These are phyloP conservation scores for Plectosphaerella plurivora DNA, from an alignment of 2,329 filamentous ascomycete species.

Conservation along the genomic window DNA sequence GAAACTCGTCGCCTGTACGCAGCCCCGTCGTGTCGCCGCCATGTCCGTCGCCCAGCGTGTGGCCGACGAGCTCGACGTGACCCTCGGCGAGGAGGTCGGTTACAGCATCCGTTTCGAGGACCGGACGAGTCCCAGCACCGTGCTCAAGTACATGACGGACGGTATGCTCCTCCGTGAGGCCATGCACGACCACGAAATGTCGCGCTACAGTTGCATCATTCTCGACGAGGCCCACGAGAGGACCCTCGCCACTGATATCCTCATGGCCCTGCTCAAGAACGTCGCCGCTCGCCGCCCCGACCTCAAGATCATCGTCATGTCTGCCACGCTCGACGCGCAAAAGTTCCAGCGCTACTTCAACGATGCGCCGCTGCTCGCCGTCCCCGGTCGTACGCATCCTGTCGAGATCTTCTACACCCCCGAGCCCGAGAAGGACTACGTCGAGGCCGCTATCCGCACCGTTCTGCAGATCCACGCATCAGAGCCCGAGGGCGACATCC, in stretches of 20 bases:
- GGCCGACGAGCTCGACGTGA: constrained; percentile 92
- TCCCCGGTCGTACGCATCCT: constrained; percentile 90
- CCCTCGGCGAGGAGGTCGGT: constrained; percentile 88
- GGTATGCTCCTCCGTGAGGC: constrained; percentile 97
- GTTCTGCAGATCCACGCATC: constrained; percentile 95
- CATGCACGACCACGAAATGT: constrained; percentile 91
- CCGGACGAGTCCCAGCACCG: constrained; percentile 79
- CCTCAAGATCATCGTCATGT: constrained; percentile 98
- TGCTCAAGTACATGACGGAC: constrained; percentile 99
- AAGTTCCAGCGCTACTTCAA: constrained; percentile 99
- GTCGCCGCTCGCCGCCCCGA: constrained; percentile 77
- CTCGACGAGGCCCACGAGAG: constrained; percentile 98
- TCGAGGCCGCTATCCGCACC: constrained; percentile 90
- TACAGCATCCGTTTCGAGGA: constrained; percentile 99
- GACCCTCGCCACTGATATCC: constrained; percentile 92
- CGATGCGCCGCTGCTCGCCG: constrained; percentile 85
- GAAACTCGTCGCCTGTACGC: constrained; percentile 95
- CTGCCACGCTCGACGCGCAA: constrained; percentile 91
- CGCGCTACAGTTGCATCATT: constrained; percentile 94
- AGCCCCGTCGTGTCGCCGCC: constrained; percentile 93
- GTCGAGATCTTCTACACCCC: constrained; percentile 99
- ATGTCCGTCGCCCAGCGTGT: constrained; percentile 99
- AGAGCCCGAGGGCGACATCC: constrained; percentile 85
- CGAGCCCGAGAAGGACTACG: constrained; percentile 92
- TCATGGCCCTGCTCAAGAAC: constrained; percentile 95